These are phyloP conservation scores for Globisporangium paddicum DNA, from an alignment of 352 stramenopile species.

Conservation along the genomic window DNA sequence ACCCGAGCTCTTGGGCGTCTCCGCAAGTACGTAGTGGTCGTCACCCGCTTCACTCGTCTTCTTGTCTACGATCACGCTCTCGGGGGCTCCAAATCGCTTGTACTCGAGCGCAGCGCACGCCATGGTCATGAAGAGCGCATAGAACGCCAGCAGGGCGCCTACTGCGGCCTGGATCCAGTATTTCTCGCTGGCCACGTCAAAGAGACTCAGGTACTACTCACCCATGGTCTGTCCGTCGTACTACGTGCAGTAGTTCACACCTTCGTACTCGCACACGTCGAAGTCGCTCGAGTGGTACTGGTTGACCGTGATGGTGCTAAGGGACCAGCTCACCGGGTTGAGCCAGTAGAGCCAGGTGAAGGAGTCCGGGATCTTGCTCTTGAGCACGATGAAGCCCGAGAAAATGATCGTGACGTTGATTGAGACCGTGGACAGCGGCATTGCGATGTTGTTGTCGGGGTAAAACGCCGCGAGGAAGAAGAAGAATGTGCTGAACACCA, in stretches of 20 bases:
- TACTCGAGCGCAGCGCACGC: not conserved
- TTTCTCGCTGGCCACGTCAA: constrained; percentile 1
- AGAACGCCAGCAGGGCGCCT: constrained; percentile 13
- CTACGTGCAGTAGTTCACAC: constrained; percentile 9
- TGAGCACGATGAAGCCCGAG: constrained; percentile 18
- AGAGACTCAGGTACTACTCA: constrained; percentile 13
- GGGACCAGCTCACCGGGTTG: constrained; percentile 22
- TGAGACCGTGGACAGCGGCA: constrained; percentile 6
- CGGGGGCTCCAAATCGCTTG: not conserved
- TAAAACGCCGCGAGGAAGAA: constrained; percentile 15
- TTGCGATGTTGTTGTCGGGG: constrained; percentile 9
- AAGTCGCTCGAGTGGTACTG: constrained; percentile 10
- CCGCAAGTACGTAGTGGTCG: not conserved
- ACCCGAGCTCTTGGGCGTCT: not conserved
- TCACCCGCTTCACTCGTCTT: not conserved
- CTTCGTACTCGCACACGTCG: constrained; percentile 10
- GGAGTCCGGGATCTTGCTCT: constrained; percentile 1
- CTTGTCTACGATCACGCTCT: not conserved
- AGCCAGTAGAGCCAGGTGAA: constrained; percentile 33
- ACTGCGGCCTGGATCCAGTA: constrained; percentile 7
- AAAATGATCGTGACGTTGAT: constrained; percentile 20
- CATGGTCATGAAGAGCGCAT: constrained; percentile 1
- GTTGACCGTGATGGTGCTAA: constrained; percentile 17
- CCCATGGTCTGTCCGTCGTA: constrained; percentile 5
- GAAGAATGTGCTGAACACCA: constrained; percentile 20